phyloP scores from a whole-genome alignment of 73 alveolate genomes.

The Paramecium caudatum region DNA sequence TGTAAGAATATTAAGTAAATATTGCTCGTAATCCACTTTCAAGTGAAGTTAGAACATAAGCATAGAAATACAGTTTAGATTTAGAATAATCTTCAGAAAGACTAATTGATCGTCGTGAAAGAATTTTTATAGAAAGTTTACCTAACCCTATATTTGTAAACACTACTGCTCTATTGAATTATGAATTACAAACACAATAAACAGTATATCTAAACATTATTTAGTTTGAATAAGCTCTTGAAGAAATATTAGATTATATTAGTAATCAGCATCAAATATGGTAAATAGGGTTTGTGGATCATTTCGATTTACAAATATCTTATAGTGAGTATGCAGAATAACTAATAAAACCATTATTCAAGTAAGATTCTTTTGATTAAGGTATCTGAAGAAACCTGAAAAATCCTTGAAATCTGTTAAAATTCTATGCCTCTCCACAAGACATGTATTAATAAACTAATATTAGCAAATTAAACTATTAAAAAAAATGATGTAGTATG shows the following conservation, averaged over 20 bases:
- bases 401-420: neutral
- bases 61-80: neutral
- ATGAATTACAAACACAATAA: no score
- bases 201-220: no score
- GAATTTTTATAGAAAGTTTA: no score
- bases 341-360: neutral
- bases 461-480: neutral
- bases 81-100: no score
- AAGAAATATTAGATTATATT: no score
- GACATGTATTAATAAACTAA: neutral
- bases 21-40: neutral
- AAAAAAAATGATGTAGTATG: slow-evolving; percentile 14
- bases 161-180: no score
- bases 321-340: neutral
- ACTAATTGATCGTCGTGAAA: no score
- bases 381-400: neutral
- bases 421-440: neutral
- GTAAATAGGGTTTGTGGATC: no score
- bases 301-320: no score
- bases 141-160: no score
- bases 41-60: neutral
- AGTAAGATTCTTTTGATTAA: neutral
- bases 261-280: no score
- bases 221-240: no score
- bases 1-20: neutral